A percentile compares a stretch with the other conserved stretches of the same genome.
Conservation (phyloP, 2,329 filamentous ascomycete species). For the Pestalotiopsis sp. region DNA sequence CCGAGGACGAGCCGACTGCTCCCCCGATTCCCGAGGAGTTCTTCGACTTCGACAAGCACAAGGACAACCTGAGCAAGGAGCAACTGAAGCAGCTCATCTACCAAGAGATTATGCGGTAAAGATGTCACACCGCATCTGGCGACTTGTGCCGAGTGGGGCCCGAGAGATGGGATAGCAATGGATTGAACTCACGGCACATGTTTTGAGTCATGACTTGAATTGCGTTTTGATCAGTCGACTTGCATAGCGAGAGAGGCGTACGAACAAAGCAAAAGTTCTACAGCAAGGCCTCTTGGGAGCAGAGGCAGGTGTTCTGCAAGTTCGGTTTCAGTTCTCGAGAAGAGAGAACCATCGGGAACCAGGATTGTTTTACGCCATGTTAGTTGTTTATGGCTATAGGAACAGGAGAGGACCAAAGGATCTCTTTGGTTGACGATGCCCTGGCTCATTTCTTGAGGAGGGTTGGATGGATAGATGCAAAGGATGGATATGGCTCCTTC, state of each 20-base stretch:
- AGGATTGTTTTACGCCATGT: background rate
- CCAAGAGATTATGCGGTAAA: slow-evolving; percentile 83
- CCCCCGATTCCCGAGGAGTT: slow-evolving; percentile 98
- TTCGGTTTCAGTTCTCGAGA: background rate
- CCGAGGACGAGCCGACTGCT: slow-evolving; percentile 95
- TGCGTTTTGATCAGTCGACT: background rate
- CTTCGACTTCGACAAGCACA: slow-evolving; percentile 99
- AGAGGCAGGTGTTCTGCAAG: background rate
- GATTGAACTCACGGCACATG: background rate
- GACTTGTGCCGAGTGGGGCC: background rate
- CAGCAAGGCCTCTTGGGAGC: background rate
- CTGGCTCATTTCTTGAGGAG: slow-evolving; percentile 3
- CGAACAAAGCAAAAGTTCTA: background rate
- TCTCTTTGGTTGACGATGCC: background rate
- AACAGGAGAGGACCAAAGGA: background rate
- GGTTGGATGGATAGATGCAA: slow-evolving; percentile 10
- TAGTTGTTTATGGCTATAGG: background rate
- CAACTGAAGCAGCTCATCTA: slow-evolving; percentile 97
- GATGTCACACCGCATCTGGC: too few relatives aligned
- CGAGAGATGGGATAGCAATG: background rate
- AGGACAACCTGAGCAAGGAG: slow-evolving; percentile 97
- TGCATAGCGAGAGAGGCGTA: slow-evolving; percentile 2
- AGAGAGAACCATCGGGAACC: background rate
- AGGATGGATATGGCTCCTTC: slow-evolving; percentile 8
- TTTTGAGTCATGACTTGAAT: background rate